Evolutionary conservation across 148 eudicot species (phyloP).

Genomic region (Cornus florida): DNA sequence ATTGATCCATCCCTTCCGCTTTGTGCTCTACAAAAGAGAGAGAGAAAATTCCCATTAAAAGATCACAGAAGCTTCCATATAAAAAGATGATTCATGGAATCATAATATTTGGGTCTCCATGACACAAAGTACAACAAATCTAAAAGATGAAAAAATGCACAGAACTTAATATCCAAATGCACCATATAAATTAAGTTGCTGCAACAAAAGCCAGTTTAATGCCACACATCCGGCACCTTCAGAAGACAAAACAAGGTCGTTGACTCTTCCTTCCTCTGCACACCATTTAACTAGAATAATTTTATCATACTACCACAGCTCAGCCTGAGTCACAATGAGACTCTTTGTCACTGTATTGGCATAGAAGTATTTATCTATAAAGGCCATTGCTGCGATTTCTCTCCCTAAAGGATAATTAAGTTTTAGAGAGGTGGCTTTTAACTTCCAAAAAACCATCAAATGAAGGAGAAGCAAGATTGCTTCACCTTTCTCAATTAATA

Average conservation of each 20-base stretch:
- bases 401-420: no score
- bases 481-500: no score
- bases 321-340: no score
- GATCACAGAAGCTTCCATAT: not conserved
- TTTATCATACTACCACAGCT: no score
- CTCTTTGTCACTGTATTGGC: no score
- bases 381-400: no score
- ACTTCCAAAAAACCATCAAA: no score
- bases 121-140: not conserved
- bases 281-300: no score
- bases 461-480: no score
- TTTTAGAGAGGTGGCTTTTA: no score
- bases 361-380: no score
- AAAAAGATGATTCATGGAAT: not conserved
- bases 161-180: not conserved
- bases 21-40: constrained; percentile 57
- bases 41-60: not conserved
- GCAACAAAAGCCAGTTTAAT: not conserved
- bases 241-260: not conserved
- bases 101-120: not conserved
- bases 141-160: not conserved
- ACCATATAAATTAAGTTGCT: not conserved
- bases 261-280: no score
- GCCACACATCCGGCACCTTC: not conserved
- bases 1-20: constrained; percentile 94